Base-by-base conservation (phyloP, 495 filamentous ascomycete genomes). In the Penicillium argentinense region DNA sequence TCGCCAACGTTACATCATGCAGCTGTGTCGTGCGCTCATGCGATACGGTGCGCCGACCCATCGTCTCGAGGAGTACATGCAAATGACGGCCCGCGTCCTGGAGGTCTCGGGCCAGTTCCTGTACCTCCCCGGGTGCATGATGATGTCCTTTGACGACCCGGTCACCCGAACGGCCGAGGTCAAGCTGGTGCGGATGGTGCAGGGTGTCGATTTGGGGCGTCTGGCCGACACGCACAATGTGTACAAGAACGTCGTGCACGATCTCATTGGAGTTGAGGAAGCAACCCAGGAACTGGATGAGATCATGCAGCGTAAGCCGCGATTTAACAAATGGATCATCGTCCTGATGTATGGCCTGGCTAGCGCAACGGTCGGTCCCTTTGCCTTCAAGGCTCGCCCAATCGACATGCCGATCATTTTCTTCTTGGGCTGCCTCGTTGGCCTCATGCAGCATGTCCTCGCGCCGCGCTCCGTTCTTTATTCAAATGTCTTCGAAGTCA, bases 51-150 rank as follows among this genome's bases (percentile, higher is more conserved):
- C 86, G 1, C 86, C 86, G 3, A 89, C 86, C 1, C 86, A 90
- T 58, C 79, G 86, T 18, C 72, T 90, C n/a, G 86, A 90, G 61
- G 85, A 87, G 54, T 95, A 96, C 62, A 86, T 97, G 85, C 81
- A 79, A 42, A 95, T 91, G 89, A 89, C 88, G 9, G 86, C 91
- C 9, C 78, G 87, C 2, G 89, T 93, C 9, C 78, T 97, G 14
- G 86, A 90, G 59, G 89, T 96, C 18, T 88, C 95, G 29, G 88
- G 85, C 30, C 91, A 96, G 53, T 96, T 93, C 60, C 67, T 96
- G 30, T 96, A 96, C 64, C 83, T 96, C 3, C 92, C 92, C 0
- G 89, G 89, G 4, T 93, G 87, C 53, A 97, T 96, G 92, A 87
- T 97, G 60, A 87, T 96, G 63, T 90, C 89, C 0, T 96, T 97